phyloP scores from a whole-genome alignment of 2,329 filamentous ascomycete genomes.

The Chrysoporthe cubensis region DNA sequence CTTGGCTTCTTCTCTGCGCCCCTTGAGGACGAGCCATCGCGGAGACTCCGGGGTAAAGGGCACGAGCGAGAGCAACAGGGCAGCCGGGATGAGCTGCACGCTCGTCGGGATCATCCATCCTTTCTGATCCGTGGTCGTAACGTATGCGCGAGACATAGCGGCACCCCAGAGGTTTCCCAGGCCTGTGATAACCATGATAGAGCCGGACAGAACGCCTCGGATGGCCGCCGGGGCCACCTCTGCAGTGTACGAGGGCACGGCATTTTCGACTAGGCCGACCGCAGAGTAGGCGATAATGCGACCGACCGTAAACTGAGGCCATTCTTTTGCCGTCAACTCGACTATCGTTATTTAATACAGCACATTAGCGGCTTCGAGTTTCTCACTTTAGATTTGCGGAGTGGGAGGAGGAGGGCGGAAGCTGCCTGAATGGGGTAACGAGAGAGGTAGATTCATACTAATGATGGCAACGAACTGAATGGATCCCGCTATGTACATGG shows the following conservation, averaged over 20 bases:
- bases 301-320: slow-evolving; percentile 24
- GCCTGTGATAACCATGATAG: not conserved
- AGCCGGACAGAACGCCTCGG: slow-evolving; percentile 11
- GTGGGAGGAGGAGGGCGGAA: too few relatives aligned
- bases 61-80: not conserved
- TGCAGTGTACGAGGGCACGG: slow-evolving; percentile 10
- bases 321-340: slow-evolving; percentile 8
- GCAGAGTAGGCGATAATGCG: slow-evolving; percentile 35
- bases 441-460: not conserved
- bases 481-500: not conserved
- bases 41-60: slow-evolving; percentile 7
- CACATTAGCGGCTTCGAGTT: too few relatives aligned
- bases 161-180: slow-evolving; percentile 10
- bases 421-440: too few relatives aligned
- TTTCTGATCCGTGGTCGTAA: not conserved
- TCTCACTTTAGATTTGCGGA: too few relatives aligned
- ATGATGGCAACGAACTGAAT: slow-evolving; percentile 14
- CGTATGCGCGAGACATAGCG: not conserved
- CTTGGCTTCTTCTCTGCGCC: slow-evolving; percentile 1
- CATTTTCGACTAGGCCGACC: slow-evolving; percentile 26
- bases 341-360: not conserved
- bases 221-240: slow-evolving; percentile 8
- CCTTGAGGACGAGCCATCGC: slow-evolving; percentile 14
- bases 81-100: slow-evolving; percentile 8
- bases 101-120: slow-evolving; percentile 4